Evolutionary conservation across 495 filamentous ascomycete species (phyloP).

Genomic region (Aspergillus hancockii): DNA sequence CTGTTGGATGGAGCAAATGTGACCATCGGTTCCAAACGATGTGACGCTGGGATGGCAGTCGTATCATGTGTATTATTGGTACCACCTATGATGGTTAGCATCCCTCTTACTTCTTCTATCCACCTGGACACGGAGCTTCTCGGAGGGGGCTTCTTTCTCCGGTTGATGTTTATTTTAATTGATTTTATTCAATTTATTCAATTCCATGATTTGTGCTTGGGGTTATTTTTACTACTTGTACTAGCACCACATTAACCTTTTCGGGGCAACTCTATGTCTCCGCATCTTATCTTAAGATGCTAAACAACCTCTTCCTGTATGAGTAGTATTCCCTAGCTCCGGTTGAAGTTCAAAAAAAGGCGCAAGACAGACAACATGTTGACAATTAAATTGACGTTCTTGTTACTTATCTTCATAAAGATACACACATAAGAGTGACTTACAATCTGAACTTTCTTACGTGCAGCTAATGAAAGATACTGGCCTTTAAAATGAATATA

Average conservation of each 20-base stretch:
- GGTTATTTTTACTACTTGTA: background rate
- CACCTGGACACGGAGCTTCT: background rate
- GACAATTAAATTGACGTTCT: background rate
- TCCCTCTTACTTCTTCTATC: background rate
- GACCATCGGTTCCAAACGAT: conserved; percentile 29
- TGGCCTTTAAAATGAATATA: background rate
- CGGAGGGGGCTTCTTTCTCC: background rate
- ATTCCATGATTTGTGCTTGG: background rate
- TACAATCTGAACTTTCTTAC: background rate
- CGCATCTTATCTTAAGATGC: background rate
- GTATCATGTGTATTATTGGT: conserved; percentile 9
- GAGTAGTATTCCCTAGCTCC: too few relatives aligned
- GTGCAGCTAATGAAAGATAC: background rate
- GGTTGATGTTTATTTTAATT: background rate
- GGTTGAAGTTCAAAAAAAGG: background rate
- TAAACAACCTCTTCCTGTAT: background rate
- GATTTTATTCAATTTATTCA: background rate
- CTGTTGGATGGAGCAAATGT: conserved; percentile 21
- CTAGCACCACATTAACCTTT: background rate
- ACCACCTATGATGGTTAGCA: background rate
- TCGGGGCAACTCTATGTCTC: background rate
- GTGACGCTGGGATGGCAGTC: conserved; percentile 29
- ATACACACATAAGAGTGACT: background rate
- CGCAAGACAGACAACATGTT: background rate
- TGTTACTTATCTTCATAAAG: background rate